These are phyloP conservation scores for Powellomyces hirtus DNA, from an alignment of 192 early-diverging fungal species.

Conservation along the genomic window DNA sequence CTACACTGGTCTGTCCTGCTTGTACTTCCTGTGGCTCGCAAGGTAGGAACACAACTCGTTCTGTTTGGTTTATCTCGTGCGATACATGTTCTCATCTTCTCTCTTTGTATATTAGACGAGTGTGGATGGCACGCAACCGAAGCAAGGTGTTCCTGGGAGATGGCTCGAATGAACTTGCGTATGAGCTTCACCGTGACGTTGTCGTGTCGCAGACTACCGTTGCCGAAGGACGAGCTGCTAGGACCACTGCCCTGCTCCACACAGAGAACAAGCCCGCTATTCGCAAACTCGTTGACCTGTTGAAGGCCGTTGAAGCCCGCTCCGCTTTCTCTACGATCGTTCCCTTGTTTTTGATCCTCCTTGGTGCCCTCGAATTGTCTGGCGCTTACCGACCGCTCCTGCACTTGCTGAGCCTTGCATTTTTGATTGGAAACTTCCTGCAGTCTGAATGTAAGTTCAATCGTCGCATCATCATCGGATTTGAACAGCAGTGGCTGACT, in stretches of 20 bases:
- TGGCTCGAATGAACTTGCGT: constrained; percentile 31
- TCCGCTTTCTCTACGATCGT: constrained; percentile 21
- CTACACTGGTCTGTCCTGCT: constrained; percentile 32
- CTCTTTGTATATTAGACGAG: constrained; percentile 15
- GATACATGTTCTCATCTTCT: not conserved
- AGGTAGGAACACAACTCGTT: constrained; percentile 1
- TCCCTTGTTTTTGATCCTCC: constrained; percentile 28
- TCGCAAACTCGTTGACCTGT: constrained; percentile 3
- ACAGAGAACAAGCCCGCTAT: constrained; percentile 9
- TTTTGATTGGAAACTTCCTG: constrained; percentile 27
- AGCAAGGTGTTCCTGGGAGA: constrained; percentile 37
- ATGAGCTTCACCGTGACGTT: constrained; percentile 29
- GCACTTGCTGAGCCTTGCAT: constrained; percentile 30
- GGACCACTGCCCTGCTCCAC: constrained; percentile 24
- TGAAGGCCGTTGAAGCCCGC: constrained; percentile 25
- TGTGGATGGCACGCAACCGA: constrained; percentile 34
- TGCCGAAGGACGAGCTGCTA: constrained; percentile 3
- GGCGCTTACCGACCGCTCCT: constrained; percentile 34
- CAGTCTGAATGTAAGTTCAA: constrained; percentile 21
- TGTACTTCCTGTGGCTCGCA: constrained; percentile 39
- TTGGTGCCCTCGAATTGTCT: constrained; percentile 31
- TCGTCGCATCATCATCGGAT: too few relatives aligned
- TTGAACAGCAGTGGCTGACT: too few relatives aligned
- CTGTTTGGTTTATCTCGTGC: not conserved
- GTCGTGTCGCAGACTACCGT: constrained; percentile 25